Base-by-base conservation (phyloP, 306 rosid species). In the Quercus aquifolioides region DNA sequence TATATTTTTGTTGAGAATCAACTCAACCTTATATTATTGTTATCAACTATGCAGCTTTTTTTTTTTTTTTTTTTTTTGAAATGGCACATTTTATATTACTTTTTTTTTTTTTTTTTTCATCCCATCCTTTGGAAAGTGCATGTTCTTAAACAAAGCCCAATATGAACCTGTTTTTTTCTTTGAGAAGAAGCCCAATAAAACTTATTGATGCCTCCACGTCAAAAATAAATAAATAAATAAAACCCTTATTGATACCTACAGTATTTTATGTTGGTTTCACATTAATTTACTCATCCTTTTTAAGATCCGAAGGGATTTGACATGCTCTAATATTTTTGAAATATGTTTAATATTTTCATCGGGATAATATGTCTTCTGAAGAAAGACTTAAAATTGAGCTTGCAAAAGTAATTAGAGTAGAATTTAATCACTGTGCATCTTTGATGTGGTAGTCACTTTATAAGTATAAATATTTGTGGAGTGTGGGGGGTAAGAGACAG, bases 331-430 rank as follows among this genome's bases (percentile, higher is more conserved):
- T 73, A 23, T 57, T 77, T 65, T 43, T 69, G 17, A 31, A 82
- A 59, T 65, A 73, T 83, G 78, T 80, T 81, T 38, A 43, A 75
- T 84, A 87, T 82, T 90, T 91, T 80, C 94, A 92, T 88, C 92
- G 91, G 8, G 99, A 92, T 85, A 92, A 94, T 83, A 88, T 92
- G 97, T 94, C 97, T 26, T 87, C 97, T 6, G 88, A 80, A 0
- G 99, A 94, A 56, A 92, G 86, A 88, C 14, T 91, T 89, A 94
- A 94, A 89, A 80, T 88, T 18, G 94, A 92, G 84, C 93, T 94
- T 17, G 80, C 89, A 38, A 88, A 88, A 88, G 90, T 91, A 38
- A 35, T 33, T 33, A 5, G 38, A 33, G 6, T 33, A 5, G 38
- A 33, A 33, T 33, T 33, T 5, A 26, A 26, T 3, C 2, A 26